phyloP scores from a whole-genome alignment of 83 land plant species.

The Diphasiastrum complanatum region DNA sequence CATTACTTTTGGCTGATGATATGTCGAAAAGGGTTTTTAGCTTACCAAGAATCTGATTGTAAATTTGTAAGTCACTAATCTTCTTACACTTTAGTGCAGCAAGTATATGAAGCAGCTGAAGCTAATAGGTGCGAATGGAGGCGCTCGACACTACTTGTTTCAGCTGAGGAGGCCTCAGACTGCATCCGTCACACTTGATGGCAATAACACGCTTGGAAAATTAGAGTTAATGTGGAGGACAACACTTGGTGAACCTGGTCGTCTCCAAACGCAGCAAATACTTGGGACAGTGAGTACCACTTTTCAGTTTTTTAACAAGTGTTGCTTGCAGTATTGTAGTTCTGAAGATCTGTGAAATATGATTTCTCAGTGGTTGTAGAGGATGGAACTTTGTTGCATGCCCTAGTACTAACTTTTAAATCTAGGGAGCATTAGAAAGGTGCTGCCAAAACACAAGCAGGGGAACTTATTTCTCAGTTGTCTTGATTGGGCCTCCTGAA shows the following conservation, averaged over 20 bases:
- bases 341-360: neutral
- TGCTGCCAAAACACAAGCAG: no score
- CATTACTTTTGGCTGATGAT: no score
- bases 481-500: no score
- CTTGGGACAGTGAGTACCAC: conserved; percentile 65
- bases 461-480: no score
- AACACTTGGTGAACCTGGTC: conserved; percentile 97
- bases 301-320: conserved; percentile 4
- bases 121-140: conserved; percentile 78
- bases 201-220: conserved; percentile 84
- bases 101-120: conserved; percentile 54
- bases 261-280: conserved; percentile 94
- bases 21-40: no score
- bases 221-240: conserved; percentile 95
- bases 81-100: no score
- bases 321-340: neutral
- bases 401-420: neutral
- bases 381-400: neutral
- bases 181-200: conserved; percentile 45
- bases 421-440: no score
- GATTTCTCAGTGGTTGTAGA: neutral
- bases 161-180: conserved; percentile 51
- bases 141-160: conserved; percentile 80
- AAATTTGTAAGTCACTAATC: no score
- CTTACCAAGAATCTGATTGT: no score